phyloP scores from a whole-genome alignment of 2,329 filamentous ascomycete genomes.

The Grosmannia penicillata region DNA sequence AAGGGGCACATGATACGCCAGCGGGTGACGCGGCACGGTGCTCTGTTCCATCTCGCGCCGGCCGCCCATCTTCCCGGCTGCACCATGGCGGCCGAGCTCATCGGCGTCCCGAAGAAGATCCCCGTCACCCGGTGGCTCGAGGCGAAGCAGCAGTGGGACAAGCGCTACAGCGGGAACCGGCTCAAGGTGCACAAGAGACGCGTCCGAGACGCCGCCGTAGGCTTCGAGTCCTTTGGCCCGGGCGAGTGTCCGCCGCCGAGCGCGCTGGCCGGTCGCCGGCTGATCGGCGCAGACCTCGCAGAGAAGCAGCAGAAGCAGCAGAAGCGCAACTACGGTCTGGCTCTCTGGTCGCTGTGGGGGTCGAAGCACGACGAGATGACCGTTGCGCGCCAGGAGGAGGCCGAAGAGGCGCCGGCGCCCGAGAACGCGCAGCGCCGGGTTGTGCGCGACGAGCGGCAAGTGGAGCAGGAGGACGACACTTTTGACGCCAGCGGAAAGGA shows the following conservation, averaged over 20 bases:
- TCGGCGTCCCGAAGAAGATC: constrained; percentile 67
- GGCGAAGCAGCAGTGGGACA: constrained; percentile 59
- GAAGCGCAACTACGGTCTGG: constrained; percentile 53
- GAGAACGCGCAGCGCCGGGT: constrained; percentile 14
- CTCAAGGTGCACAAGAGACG: constrained; percentile 59
- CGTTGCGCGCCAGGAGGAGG: constrained; percentile 42
- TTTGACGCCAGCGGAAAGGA: constrained; percentile 17
- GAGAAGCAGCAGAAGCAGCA: constrained; percentile 37
- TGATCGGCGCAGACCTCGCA: constrained; percentile 28
- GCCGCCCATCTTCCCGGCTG: constrained; percentile 51
- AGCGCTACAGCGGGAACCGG: constrained; percentile 53
- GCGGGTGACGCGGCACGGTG: constrained; percentile 64
- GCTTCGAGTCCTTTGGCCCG: constrained; percentile 54
- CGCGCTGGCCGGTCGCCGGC: constrained; percentile 60
- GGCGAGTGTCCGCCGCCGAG: constrained; percentile 73
- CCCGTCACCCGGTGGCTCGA: constrained; percentile 75
- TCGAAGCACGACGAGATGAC: constrained; percentile 76
- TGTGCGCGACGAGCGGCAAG: constrained; percentile 4
- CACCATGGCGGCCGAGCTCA: constrained; percentile 43
- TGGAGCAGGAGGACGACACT: not conserved
- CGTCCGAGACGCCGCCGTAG: constrained; percentile 55
- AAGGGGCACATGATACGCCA: constrained; percentile 85
- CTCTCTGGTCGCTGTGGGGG: constrained; percentile 77
- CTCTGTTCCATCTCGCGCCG: constrained; percentile 51
- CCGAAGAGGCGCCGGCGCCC: constrained; percentile 19